Evolutionary conservation across 176 grass and related monocot genomes (phyloP).

Genomic region (Oryza australiensis): DNA sequence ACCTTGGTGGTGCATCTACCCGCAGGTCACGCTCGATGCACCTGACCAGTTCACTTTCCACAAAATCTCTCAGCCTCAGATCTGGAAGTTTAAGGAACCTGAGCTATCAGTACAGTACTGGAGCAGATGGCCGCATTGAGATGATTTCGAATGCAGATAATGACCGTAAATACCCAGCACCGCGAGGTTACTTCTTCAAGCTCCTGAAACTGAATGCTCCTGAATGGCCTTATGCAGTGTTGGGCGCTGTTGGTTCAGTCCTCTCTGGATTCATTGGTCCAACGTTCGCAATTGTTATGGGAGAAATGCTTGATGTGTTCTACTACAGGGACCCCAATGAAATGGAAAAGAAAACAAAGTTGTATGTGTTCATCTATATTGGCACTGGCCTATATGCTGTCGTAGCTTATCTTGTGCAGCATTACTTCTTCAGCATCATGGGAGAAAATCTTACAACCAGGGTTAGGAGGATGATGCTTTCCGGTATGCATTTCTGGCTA

Average conservation of each 20-base stretch:
- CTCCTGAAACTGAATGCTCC: conserved; percentile 94
- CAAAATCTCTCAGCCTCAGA: conserved; percentile 94
- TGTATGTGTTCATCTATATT: conserved; percentile 97
- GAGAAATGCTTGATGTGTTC: conserved; percentile 94
- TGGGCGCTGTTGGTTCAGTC: conserved; percentile 89
- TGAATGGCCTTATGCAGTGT: conserved; percentile 90
- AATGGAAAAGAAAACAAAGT: conserved; percentile 87
- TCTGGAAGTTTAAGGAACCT: conserved; percentile 92
- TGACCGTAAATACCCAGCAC: conserved; percentile 90
- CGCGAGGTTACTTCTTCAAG: conserved; percentile 94
- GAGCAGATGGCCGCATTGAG: conserved; percentile 95
- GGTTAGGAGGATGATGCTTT: conserved; percentile 95
- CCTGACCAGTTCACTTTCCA: conserved; percentile 92
- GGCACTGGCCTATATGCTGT: conserved; percentile 92
- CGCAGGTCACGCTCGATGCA: conserved; percentile 80
- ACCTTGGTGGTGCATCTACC: conserved; percentile 69
- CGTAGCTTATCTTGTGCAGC: conserved; percentile 85
- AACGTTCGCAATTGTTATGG: conserved; percentile 96
- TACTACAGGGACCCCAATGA: conserved; percentile 82
- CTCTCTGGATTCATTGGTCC: conserved; percentile 93
- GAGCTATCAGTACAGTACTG: conserved; percentile 98
- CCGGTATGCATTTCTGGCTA: conserved; percentile 51
- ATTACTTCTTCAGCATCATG: conserved; percentile 99
- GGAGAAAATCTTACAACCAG: conserved; percentile 99
- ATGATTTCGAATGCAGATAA: conserved; percentile 94